phyloP scores from a whole-genome alignment of 805 yeast species.

The Yamadazyma endophytica region DNA sequence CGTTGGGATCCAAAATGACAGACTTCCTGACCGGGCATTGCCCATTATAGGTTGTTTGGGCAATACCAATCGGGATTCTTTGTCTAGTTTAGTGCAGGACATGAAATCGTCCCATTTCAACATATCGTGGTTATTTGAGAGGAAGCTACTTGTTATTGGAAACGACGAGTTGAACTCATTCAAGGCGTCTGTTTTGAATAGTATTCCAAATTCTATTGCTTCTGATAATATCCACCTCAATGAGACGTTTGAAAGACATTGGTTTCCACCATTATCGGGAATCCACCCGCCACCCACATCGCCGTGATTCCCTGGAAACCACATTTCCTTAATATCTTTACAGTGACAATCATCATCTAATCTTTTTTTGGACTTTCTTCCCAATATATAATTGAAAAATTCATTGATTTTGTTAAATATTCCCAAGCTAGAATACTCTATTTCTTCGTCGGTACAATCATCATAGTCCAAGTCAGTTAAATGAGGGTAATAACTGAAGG shows the following conservation, averaged over 20 bases:
- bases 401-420: not conserved
- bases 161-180: constrained; percentile 36
- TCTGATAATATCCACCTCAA: constrained; percentile 60
- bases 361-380: not conserved
- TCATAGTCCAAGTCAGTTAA: constrained; percentile 7
- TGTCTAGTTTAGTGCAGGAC: not conserved
- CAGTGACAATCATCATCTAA: constrained; percentile 8
- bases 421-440: not conserved
- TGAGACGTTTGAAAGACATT: constrained; percentile 45
- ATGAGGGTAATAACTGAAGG: constrained; percentile 16
- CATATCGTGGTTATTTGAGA: constrained; percentile 53
- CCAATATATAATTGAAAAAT: not conserved
- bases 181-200: constrained; percentile 39
- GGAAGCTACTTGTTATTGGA: constrained; percentile 36
- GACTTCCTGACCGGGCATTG: constrained; percentile 5
- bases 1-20: too few relatives aligned
- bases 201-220: constrained; percentile 48
- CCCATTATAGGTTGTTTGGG: constrained; percentile 4
- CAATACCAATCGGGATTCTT: not conserved
- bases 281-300: constrained; percentile 71
- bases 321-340: constrained; percentile 44
- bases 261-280: constrained; percentile 35
- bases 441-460: constrained; percentile 4
- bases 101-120: constrained; percentile 26
- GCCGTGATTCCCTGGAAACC: constrained; percentile 70